These are phyloP conservation scores for Beauveria sp. DNA, from an alignment of 2,329 filamentous ascomycete genomes.

Conservation along the genomic window DNA sequence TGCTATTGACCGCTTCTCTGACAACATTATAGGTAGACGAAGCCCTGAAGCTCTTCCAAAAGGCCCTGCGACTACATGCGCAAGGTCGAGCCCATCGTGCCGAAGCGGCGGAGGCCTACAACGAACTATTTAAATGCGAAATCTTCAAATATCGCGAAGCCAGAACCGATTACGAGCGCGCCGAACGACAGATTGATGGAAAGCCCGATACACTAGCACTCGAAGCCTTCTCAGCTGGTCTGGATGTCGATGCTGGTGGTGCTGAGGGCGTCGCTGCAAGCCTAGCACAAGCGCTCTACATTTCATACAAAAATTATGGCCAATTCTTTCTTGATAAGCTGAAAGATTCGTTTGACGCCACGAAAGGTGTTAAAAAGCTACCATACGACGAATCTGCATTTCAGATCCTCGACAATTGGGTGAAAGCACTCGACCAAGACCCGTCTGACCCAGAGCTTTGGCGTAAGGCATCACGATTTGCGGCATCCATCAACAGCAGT, in stretches of 20 bases:
- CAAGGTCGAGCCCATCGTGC: constrained; percentile 71
- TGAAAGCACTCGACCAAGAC: constrained; percentile 53
- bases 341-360: constrained; percentile 21
- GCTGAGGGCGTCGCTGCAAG: constrained; percentile 72
- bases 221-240: constrained; percentile 41
- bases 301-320: constrained; percentile 92
- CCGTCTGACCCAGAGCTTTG: constrained; percentile 61
- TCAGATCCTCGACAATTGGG: constrained; percentile 49
- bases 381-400: constrained; percentile 28
- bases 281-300: constrained; percentile 80
- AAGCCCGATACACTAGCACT: constrained; percentile 31
- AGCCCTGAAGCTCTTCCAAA: constrained; percentile 89
- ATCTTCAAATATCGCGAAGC: constrained; percentile 91
- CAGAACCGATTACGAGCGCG: constrained; percentile 72
- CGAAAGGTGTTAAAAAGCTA: constrained; percentile 44
- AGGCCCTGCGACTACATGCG: constrained; percentile 81
- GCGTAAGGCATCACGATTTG: constrained; percentile 52
- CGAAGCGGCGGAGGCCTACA: constrained; percentile 74
- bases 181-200: constrained; percentile 48
- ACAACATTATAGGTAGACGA: constrained; percentile 64
- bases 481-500: constrained; percentile 47
- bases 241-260: constrained; percentile 52
- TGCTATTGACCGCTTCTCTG: background rate
- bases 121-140: constrained; percentile 78
- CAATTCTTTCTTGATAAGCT: constrained; percentile 74